Percentiles rank a stretch among this genome's conserved stretches.
Conservation (phyloP, 2,329 filamentous ascomycete genomes). For the Fusarium caatingaense region DNA sequence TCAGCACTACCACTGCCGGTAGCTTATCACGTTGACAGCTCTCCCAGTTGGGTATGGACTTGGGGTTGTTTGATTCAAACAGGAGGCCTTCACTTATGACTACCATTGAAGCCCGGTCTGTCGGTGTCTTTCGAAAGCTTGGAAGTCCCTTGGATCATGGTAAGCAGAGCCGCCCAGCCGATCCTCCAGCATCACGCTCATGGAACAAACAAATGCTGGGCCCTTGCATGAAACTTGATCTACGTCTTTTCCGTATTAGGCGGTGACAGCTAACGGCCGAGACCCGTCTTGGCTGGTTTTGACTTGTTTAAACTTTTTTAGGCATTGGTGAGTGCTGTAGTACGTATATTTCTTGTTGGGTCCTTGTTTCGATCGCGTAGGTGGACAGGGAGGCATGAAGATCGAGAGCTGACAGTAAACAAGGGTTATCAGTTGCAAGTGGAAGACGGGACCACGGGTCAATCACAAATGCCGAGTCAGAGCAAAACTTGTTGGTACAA, state of each 20-base stretch:
- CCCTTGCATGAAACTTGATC: not conserved
- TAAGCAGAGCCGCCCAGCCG: not conserved
- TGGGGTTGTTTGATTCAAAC: not conserved
- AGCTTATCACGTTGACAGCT: not conserved
- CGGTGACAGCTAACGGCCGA: constrained; percentile 19
- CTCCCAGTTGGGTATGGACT: not conserved
- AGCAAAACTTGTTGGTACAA: not conserved
- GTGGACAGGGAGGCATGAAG: constrained; percentile 30
- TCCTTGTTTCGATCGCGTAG: constrained; percentile 31
- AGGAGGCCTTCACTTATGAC: not conserved
- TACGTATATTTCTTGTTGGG: not conserved
- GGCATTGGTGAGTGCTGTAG: not conserved
- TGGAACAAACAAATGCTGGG: constrained; percentile 1
- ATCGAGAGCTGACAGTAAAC: constrained; percentile 26
- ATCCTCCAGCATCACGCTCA: not conserved
- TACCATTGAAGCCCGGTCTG: not conserved
- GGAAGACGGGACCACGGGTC: not conserved
- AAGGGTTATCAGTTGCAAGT: constrained; percentile 10
- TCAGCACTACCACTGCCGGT: not conserved
- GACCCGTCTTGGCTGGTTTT: not conserved
- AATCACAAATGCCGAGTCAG: not conserved
- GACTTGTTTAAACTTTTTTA: not conserved
- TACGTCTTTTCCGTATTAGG: constrained; percentile 9
- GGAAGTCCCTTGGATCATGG: not conserved
- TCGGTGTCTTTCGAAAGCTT: not conserved